Base-by-base conservation (phyloP, 148 eudicot species). In the Diospyros lotus region DNA sequence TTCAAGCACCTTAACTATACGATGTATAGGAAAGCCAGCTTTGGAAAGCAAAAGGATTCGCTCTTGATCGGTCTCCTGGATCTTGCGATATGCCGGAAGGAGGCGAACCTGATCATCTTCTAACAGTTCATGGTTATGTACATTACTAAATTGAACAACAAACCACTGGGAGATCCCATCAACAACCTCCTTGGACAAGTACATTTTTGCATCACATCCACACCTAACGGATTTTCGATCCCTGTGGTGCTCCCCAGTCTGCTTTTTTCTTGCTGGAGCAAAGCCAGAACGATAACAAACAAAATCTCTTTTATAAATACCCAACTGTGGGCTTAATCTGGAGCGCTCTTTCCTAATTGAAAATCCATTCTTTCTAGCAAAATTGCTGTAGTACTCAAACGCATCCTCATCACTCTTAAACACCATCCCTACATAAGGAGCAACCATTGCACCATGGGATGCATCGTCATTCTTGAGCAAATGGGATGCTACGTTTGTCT, bases 131-230 rank as follows among this genome's bases (percentile, higher is more conserved):
- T 79, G 82, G 40, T 79, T 80, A 72, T 76, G 79, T 18, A 76
- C 83, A 44, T 72, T 76, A 70, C 83, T 80, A 58, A 83, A 83
- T 54, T 83, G 86, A 48, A 82, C 84, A 58, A 86, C 85, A 77
- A 79, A 69, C 89, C 89, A 86, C 76, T 84, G 85, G 51, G 81
- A 81, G 67, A 68, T 74, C 45, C 87, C 87, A 58, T 84, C 81
- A 9, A 80, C 55, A 66, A 80, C 73, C 74, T 83, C 86, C 75
- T 86, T 86, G 1, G 87, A 86, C 76, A 81, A 56, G 74, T 77
- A 86, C 87, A 86, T 81, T 65, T 80, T 86, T 14, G 87, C 89
- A 77, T 86, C 89, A 74, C 86, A 86, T 1, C 89, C 86, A 72
- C 86, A 83, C 14, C 87, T 77, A 59, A 79, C 68, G 8, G 87